Percentiles rank a stretch among this genome's conserved stretches.
These are phyloP conservation scores for Serpula lacrymans DNA, from an alignment of 768 basidiomycete species.

Conservation along the genomic window DNA sequence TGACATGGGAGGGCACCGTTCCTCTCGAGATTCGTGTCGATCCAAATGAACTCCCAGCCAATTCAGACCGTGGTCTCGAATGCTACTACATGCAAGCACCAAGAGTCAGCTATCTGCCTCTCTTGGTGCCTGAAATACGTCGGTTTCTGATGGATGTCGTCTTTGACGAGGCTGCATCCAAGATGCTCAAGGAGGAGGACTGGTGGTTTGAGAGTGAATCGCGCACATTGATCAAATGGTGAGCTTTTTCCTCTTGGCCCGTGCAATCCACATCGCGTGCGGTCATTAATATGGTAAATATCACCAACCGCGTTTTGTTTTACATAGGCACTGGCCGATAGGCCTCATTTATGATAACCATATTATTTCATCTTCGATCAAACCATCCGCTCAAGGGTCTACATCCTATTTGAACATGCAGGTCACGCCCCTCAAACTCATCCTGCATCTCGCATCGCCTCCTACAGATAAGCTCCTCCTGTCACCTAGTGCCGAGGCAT, in stretches of 20 bases:
- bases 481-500: slow-evolving; percentile 76
- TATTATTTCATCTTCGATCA: slow-evolving; percentile 58
- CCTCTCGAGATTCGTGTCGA: slow-evolving; percentile 88
- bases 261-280: not conserved
- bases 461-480: slow-evolving; percentile 84
- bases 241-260: slow-evolving; percentile 27
- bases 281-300: not conserved
- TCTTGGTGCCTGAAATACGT: slow-evolving; percentile 85
- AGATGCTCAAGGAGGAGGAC: slow-evolving; percentile 77
- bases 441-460: slow-evolving; percentile 84
- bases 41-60: slow-evolving; percentile 84
- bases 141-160: slow-evolving; percentile 89
- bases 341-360: slow-evolving; percentile 92
- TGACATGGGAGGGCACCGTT: slow-evolving; percentile 90
- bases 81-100: slow-evolving; percentile 90
- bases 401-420: slow-evolving; percentile 37
- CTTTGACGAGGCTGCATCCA: slow-evolving; percentile 81
- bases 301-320: not conserved
- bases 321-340: slow-evolving; percentile 92
- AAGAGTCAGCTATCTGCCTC: slow-evolving; percentile 88
- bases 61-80: slow-evolving; percentile 85
- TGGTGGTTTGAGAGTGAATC: slow-evolving; percentile 98
- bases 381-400: slow-evolving; percentile 34
- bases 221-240: slow-evolving; percentile 86
- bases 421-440: slow-evolving; percentile 64